Conservation (phyloP, 805 yeast genomes). For the Wickerhamia fluorescens region DNA sequence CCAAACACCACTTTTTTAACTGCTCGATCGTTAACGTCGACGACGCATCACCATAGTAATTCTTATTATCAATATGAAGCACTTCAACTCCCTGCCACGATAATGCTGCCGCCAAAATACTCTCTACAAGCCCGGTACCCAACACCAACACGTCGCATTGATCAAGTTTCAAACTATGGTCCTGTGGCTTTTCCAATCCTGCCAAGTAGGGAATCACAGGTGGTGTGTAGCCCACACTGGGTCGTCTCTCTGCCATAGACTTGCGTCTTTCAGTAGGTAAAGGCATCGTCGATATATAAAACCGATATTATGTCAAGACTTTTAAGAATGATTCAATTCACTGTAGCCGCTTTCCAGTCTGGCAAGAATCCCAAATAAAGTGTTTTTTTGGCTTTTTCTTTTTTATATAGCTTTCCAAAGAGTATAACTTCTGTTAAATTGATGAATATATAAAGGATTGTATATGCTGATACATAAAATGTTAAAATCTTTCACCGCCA, state of each 20-base stretch:
- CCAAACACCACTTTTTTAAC: slow-evolving; percentile 71
- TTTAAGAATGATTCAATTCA: no score
- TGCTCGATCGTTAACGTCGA: slow-evolving; percentile 87
- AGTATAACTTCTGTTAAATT: no score
- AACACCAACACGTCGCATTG: slow-evolving; percentile 79
- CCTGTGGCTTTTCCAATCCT: slow-evolving; percentile 67
- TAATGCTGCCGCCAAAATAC: slow-evolving; percentile 84
- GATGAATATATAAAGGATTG: no score
- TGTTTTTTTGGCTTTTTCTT: background rate
- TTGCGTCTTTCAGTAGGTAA: slow-evolving; percentile 42
- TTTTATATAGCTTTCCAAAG: no score
- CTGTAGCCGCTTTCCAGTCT: no score
- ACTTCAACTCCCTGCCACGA: slow-evolving; percentile 99
- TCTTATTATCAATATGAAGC: slow-evolving; percentile 78
- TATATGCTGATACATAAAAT: no score
- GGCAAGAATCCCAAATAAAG: background rate
- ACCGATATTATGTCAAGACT: background rate
- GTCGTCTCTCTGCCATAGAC: slow-evolving; percentile 64
- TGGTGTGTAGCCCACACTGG: slow-evolving; percentile 40
- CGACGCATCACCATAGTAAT: slow-evolving; percentile 81
- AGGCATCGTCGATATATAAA: slow-evolving; percentile 1
- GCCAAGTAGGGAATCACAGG: slow-evolving; percentile 63
- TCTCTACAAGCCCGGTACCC: slow-evolving; percentile 89
- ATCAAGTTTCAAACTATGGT: slow-evolving; percentile 56
- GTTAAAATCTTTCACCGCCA: no score